Evolutionary conservation across 495 filamentous ascomycete genomes (phyloP).

Genomic region (Paragyromitra xinjiangensis): DNA sequence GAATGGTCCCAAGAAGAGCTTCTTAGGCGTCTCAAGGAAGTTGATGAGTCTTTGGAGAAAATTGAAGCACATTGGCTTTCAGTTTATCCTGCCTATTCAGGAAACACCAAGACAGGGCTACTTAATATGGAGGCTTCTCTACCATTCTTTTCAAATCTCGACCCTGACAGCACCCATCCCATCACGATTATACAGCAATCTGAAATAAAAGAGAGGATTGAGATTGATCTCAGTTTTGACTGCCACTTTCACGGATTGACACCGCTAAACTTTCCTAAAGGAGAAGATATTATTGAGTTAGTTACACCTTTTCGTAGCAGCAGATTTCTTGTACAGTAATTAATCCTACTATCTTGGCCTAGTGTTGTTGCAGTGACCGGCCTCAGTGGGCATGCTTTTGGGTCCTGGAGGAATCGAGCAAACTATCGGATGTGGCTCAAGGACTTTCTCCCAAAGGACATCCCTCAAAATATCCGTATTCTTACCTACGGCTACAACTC

Average conservation of each 20-base stretch:
- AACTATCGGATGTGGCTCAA: constrained; percentile 39
- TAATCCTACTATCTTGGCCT: background rate
- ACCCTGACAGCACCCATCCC: background rate
- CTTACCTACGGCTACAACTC: constrained; percentile 47
- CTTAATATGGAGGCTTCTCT: constrained; percentile 2
- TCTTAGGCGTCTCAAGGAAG: background rate
- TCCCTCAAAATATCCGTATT: constrained; percentile 16
- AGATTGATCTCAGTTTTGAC: constrained; percentile 18
- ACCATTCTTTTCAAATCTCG: constrained; percentile 7
- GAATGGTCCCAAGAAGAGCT: constrained; percentile 23
- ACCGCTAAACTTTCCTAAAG: constrained; percentile 31
- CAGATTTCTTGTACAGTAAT: background rate
- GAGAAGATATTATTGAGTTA: constrained; percentile 32
- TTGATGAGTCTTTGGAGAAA: constrained; percentile 9
- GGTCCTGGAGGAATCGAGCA: constrained; percentile 26
- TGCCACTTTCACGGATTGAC: constrained; percentile 28
- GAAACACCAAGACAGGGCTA: constrained; percentile 15
- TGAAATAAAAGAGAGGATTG: background rate
- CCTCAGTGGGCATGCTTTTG: constrained; percentile 28
- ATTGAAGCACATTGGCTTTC: constrained; percentile 22
- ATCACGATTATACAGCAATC: no score
- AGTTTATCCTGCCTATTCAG: constrained; percentile 23
- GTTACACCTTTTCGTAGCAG: background rate
- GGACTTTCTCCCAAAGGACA: constrained; percentile 33
- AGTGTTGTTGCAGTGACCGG: constrained; percentile 36